Percentiles rank a stretch among this genome's conserved stretches.
phyloP scores from a whole-genome alignment of 2,329 filamentous ascomycete species.

The Pleomassaria siparia region DNA sequence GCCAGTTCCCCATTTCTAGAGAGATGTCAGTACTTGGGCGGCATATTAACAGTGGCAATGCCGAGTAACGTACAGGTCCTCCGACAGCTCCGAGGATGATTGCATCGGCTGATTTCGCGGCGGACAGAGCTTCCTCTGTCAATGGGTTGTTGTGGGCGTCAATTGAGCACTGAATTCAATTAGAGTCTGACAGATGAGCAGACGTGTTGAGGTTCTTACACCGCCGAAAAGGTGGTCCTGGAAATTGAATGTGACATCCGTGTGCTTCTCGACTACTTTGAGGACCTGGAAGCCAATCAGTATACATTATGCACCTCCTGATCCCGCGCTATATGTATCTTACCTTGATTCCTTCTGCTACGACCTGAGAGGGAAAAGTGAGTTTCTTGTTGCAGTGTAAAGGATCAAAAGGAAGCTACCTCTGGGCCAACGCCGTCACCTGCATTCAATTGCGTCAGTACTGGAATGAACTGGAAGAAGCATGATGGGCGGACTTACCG shows the following conservation, averaged over 20 bases:
- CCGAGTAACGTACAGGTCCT: conserved; percentile 64
- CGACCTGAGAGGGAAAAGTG: conserved; percentile 59
- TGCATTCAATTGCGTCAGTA: conserved; percentile 24
- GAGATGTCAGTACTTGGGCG: conserved; percentile 12
- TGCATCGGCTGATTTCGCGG: conserved; percentile 83
- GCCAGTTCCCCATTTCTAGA: conserved; percentile 84
- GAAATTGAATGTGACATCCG: conserved; percentile 80
- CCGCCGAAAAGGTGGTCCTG: conserved; percentile 89
- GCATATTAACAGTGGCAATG: not conserved
- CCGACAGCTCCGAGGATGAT: conserved; percentile 92
- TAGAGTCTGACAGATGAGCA: not conserved
- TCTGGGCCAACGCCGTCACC: conserved; percentile 47
- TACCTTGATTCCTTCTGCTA: conserved; percentile 84
- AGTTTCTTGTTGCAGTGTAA: conserved; percentile 13
- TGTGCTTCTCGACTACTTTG: conserved; percentile 73
- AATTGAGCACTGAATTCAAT: conserved; percentile 73
- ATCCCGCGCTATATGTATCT: conserved; percentile 7
- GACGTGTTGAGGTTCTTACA: conserved; percentile 59
- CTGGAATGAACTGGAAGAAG: not conserved
- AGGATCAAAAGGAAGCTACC: conserved; percentile 27
- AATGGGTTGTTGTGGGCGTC: conserved; percentile 76
- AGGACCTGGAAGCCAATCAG: conserved; percentile 62
- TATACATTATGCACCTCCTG: not conserved
- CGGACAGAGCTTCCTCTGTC: conserved; percentile 78
- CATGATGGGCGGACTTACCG: conserved; percentile 31